A percentile compares a stretch with the other conserved stretches of the same genome.
phyloP scores from a whole-genome alignment of 192 early-diverging fungal genomes.

The Fimicolochytrium jonesii region DNA sequence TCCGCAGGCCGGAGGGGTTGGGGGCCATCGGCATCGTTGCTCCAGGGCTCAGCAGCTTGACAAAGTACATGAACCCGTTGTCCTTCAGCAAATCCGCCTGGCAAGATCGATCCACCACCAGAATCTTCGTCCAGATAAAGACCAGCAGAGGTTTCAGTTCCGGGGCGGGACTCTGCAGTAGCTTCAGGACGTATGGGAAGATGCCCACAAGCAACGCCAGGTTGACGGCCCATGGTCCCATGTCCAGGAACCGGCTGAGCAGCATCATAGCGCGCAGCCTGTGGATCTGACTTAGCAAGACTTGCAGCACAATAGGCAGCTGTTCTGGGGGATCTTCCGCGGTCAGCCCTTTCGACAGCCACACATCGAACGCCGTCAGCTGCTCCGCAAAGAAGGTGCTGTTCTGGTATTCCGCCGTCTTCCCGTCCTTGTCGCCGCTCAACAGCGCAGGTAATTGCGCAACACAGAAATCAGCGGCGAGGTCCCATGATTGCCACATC shows the following conservation, averaged over 20 bases:
- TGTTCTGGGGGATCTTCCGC: conserved; percentile 76
- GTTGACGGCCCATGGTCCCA: conserved; percentile 93
- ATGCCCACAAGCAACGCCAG: conserved; percentile 92
- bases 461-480: conserved; percentile 90
- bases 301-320: conserved; percentile 94
- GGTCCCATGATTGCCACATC: conserved; percentile 93
- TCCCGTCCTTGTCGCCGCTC: conserved; percentile 25
- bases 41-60: conserved; percentile 74
- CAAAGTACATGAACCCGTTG: conserved; percentile 89
- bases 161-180: conserved; percentile 85
- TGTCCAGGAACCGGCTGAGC: conserved; percentile 84
- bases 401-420: conserved; percentile 60
- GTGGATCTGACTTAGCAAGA: conserved; percentile 91
- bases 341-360: conserved; percentile 82
- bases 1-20: conserved; percentile 81
- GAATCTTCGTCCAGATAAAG: conserved; percentile 95
- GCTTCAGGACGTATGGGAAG: conserved; percentile 93
- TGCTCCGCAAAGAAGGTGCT: conserved; percentile 95
- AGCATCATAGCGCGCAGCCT: conserved; percentile 86
- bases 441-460: conserved; percentile 83
- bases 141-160: conserved; percentile 93
- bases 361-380: conserved; percentile 93
- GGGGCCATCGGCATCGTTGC: conserved; percentile 49
- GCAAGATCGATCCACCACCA: conserved; percentile 86
- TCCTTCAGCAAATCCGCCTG: conserved; percentile 89